Conservation (phyloP, 2,329 filamentous ascomycete genomes). For the Capronia coronata region DNA sequence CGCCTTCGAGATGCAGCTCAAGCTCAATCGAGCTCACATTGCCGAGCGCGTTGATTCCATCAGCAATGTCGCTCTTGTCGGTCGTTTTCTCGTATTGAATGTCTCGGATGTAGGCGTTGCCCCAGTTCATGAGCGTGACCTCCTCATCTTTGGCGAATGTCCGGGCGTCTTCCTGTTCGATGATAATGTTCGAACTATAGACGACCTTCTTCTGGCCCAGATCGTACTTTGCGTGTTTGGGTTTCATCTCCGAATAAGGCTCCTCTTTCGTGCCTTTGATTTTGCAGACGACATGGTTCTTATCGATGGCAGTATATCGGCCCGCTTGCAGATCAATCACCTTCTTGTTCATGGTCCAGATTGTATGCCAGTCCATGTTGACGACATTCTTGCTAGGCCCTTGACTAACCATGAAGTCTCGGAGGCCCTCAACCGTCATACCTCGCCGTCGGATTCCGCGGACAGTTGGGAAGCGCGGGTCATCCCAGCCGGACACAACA, state of each 20-base stretch:
- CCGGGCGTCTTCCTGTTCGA: slow-evolving; percentile 33
- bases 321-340: slow-evolving; percentile 61
- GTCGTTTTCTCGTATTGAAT: slow-evolving; percentile 24
- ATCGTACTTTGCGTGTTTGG: slow-evolving; percentile 33
- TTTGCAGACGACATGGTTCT: slow-evolving; percentile 29
- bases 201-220: slow-evolving; percentile 33
- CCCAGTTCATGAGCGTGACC: slow-evolving; percentile 35
- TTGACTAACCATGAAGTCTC: slow-evolving; percentile 48
- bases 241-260: slow-evolving; percentile 30
- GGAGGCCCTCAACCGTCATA: slow-evolving; percentile 44
- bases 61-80: slow-evolving; percentile 20
- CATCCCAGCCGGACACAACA: slow-evolving; percentile 47
- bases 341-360: slow-evolving; percentile 64
- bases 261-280: slow-evolving; percentile 59
- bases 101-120: slow-evolving; percentile 28
- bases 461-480: slow-evolving; percentile 47
- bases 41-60: slow-evolving; percentile 30
- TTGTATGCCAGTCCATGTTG: slow-evolving; percentile 45
- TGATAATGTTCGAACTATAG: slow-evolving; percentile 30
- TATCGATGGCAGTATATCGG: slow-evolving; percentile 32
- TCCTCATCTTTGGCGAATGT: slow-evolving; percentile 33
- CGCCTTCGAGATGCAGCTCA: slow-evolving; percentile 74
- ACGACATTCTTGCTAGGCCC: slow-evolving; percentile 45
- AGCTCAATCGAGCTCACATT: slow-evolving; percentile 62
- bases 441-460: slow-evolving; percentile 45